Percentiles rank a stretch among this genome's conserved stretches.
These are phyloP conservation scores for Otatea glauca DNA, from an alignment of 176 grass and related monocot genomes.

Conservation along the genomic window DNA sequence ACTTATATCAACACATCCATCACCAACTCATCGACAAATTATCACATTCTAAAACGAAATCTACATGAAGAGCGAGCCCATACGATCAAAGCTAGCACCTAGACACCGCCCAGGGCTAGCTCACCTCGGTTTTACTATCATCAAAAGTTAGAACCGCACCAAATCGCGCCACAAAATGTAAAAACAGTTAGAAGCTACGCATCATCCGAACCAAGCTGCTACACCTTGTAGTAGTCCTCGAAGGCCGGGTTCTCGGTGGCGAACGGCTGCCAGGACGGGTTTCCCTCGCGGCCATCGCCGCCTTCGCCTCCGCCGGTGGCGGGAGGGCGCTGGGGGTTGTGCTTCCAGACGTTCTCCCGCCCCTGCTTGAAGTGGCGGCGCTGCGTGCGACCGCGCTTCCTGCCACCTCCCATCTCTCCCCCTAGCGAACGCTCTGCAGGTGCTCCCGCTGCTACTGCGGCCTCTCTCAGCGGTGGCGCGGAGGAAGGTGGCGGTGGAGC, in stretches of 20 bases:
- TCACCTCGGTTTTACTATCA: not conserved
- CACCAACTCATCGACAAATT: not conserved
- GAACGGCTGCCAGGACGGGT: constrained; percentile 80
- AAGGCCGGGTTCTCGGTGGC: constrained; percentile 82
- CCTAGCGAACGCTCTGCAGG: not conserved
- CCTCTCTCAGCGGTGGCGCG: not conserved
- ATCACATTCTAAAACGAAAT: not conserved
- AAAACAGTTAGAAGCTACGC: not conserved
- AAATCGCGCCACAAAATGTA: not conserved
- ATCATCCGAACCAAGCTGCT: constrained; percentile 4
- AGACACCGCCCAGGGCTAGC: not conserved
- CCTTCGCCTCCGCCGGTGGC: constrained; percentile 25
- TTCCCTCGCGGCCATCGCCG: constrained; percentile 40
- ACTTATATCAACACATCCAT: not conserved
- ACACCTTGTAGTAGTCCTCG: constrained; percentile 97
- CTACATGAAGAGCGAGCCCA: not conserved
- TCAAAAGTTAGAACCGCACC: not conserved
- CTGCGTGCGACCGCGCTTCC: constrained; percentile 98
- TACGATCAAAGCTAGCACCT: not conserved
- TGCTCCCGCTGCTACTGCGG: too few relatives aligned
- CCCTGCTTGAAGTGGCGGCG: constrained; percentile 93
- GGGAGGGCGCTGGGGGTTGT: constrained; percentile 57
- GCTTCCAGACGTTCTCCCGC: constrained; percentile 96
- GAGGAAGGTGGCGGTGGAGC: not conserved
- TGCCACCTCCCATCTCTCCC: constrained; percentile 69